Evolutionary conservation across 2,329 filamentous ascomycete genomes (phyloP), one percentile per base, ranked within the genome.

Genomic region (Lojkania enalia): DNA sequence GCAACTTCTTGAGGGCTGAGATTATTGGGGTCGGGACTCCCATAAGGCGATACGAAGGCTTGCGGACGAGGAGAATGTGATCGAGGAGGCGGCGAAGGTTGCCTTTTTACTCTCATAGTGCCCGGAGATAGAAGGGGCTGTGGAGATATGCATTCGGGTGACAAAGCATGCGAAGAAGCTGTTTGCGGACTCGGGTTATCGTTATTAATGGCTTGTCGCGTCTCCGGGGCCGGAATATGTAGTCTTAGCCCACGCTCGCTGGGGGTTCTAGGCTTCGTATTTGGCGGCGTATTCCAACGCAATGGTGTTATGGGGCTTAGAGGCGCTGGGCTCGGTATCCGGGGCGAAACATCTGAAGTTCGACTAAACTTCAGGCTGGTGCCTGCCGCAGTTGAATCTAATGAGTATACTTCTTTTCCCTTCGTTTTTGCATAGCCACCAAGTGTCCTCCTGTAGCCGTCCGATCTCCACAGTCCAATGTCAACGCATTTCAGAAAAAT

Each of bases 181-280:
- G 63, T 65, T 15, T 58, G 56, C n/a, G 62, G 55, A n/a, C 52
- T 60, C 13, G 61, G 55, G n/a, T 52, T 60, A 12, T 27, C 37
- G 7, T 55, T 30, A n/a, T 52, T 48, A 1, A 36, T 41, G 2
- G 45, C 36, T 21, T 32, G 30, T 27, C 35, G 42, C 29, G 36
- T 35, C 12, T 55, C 37, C 3, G 44, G 49, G 11, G 36, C 35
- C 1, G 60, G 59, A 30, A 66, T 64, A 9, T 52, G 51, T 12
- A 66, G 55, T 29, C 45, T 49, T 16, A 65, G 40, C 0, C 59
- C 57, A 27, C 48, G 49, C 27, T 56, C 47, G 18, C 52, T 63
- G n/a, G 59, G 43, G 21, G 46, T 51, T 30, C 47, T 32, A 7
- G 49, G 49, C 9, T 14, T 43, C 7, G 45, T 39, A 7, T 44